phyloP scores from a whole-genome alignment of 2,329 filamentous ascomycete species.

The Fusarium tanahbumbuense region DNA sequence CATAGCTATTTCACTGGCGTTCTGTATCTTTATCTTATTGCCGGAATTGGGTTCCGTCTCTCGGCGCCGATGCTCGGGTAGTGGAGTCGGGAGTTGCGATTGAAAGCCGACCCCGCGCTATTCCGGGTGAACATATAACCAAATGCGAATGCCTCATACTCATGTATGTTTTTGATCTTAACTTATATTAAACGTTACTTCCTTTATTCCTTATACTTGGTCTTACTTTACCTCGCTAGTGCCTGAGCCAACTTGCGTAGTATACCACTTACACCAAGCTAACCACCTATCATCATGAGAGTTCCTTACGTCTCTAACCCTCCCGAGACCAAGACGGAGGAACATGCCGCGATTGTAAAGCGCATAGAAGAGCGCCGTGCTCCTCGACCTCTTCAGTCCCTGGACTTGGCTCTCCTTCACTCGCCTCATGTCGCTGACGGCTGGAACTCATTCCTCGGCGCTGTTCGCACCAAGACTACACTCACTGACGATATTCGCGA shows the following conservation, averaged over 20 bases:
- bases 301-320: constrained; percentile 72
- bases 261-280: constrained; percentile 20
- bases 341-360: constrained; percentile 68
- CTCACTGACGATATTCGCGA: constrained; percentile 72
- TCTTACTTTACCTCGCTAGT: not conserved
- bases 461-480: constrained; percentile 66
- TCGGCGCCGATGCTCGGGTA: constrained; percentile 44
- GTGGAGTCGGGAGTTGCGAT: constrained; percentile 46
- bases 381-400: constrained; percentile 76
- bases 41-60: constrained; percentile 26
- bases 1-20: not conserved
- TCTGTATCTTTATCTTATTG: not conserved
- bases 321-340: constrained; percentile 56
- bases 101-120: constrained; percentile 42
- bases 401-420: constrained; percentile 83
- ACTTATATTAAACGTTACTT: not conserved
- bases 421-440: constrained; percentile 79
- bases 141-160: constrained; percentile 26
- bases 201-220: not conserved
- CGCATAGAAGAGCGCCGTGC: constrained; percentile 74
- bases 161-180: not conserved
- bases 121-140: constrained; percentile 47
- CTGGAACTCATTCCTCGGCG: constrained; percentile 77
- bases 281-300: constrained; percentile 63
- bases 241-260: not conserved